Evolutionary conservation across 2,329 filamentous ascomycete genomes (phyloP), one percentile per base, ranked within the genome.

Genomic region (Chaetomiaceae sp.): DNA sequence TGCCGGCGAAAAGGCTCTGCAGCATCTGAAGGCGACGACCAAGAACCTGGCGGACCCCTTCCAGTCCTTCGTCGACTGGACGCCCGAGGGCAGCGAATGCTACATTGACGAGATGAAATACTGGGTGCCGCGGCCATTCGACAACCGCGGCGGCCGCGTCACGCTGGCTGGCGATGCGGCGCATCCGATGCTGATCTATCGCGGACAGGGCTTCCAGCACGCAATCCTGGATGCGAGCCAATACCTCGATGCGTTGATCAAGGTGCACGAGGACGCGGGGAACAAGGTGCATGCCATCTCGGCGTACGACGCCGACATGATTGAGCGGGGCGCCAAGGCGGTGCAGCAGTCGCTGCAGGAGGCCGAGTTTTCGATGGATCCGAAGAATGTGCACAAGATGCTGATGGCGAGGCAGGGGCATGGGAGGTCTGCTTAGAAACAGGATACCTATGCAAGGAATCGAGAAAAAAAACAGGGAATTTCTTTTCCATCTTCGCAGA

Each of bases 191-290:
- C 61, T 73, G 14, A 66, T 69, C 25, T 73, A 69, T 57, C 70
- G 73, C n/a, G 74, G 73, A 0, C 74, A 77, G 58, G 73, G 73
- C 7, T 67, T 73, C 33, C 74, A 77, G 53, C 70, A 75, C 56
- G 68, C 68, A 27, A 70, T 76, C 38, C 62, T 63, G 1, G 74
- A 76, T 49, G 72, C 68, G 11, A 59, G 64, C 31, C 68, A 71
- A 49, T 71, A 72, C 43, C 61, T 75, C 1, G 54, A 66, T n/a
- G 64, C 64, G 4, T 55, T 73, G 8, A n/a, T 61, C 6, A 51
- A 58, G 37, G 51, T 68, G 4, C 47, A 61, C 19, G 56, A 60
- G 15, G 57, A 51, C 1, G 52, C 44, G 15, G 36, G 37, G 6
- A 56, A 59, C 0, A 51, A 56, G 6, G 54, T 61, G 36, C 47